These are phyloP conservation scores for Termitomyces sp. DNA, from an alignment of 768 basidiomycete genomes.

Conservation along the genomic window DNA sequence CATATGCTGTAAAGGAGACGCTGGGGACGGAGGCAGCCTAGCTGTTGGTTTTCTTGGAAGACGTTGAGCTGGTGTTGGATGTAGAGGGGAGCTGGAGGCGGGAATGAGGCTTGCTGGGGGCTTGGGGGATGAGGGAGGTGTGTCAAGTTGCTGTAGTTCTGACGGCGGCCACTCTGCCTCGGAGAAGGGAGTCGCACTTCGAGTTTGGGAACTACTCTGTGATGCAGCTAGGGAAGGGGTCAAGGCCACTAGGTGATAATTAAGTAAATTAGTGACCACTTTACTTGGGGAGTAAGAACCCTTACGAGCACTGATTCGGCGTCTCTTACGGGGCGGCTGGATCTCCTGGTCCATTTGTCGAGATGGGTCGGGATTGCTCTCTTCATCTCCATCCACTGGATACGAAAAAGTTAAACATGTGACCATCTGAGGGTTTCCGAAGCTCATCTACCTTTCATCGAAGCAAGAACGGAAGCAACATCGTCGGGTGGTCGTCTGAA, in stretches of 20 bases:
- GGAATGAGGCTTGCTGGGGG: neutral
- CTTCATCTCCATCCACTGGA: conserved; percentile 5
- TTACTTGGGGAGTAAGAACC: neutral
- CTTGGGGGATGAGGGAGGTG: neutral
- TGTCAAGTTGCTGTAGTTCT: neutral
- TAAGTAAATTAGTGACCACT: neutral
- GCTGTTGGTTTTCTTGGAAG: neutral
- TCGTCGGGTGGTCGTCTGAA: conserved; percentile 9
- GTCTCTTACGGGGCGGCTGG: conserved; percentile 8
- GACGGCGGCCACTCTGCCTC: conserved; percentile 14
- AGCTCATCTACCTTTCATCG: conserved; percentile 12
- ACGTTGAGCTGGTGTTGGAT: conserved; percentile 35
- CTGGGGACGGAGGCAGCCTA: neutral
- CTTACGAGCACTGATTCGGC: conserved; percentile 12
- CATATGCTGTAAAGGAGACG: neutral
- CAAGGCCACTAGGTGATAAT: neutral
- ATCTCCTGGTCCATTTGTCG: neutral
- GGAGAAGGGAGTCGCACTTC: conserved; percentile 17
- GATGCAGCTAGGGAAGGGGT: conserved; percentile 1
- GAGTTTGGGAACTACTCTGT: neutral
- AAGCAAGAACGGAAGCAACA: conserved; percentile 8
- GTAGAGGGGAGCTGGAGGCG: conserved; percentile 16
- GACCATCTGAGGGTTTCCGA: neutral
- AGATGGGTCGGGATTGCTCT: neutral
- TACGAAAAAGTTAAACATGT: neutral